A percentile compares a stretch with the other conserved stretches of the same genome.
These are phyloP conservation scores for Angomonas ambiguus DNA, from an alignment of 208 protist genomes.

Conservation along the genomic window DNA sequence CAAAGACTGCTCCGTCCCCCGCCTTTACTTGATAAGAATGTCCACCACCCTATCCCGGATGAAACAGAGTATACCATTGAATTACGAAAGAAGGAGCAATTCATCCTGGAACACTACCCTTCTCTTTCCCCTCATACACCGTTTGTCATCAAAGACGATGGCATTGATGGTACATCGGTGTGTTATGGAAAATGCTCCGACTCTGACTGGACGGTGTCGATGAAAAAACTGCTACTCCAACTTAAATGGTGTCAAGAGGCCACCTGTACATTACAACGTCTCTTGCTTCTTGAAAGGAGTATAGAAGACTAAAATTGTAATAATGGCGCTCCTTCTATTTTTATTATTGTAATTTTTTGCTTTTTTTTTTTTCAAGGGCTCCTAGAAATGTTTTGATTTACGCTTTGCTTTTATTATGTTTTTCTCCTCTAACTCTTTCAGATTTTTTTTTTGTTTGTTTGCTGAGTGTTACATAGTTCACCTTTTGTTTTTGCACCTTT, in stretches of 20 bases:
- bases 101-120: neutral
- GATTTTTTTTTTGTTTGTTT: constrained; percentile 10
- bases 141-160: neutral
- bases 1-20: neutral
- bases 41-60: neutral
- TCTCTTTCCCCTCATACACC: neutral
- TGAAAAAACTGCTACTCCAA: constrained; percentile 73
- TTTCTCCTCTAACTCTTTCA: constrained; percentile 7
- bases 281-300: constrained; percentile 16
- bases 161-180: constrained; percentile 49
- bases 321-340: neutral
- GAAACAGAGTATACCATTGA: neutral
- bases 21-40: neutral
- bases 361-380: constrained; percentile 10
- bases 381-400: neutral
- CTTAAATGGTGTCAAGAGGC: constrained; percentile 74
- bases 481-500: constrained; percentile 2
- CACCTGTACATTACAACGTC: constrained; percentile 43
- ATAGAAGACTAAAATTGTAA: neutral
- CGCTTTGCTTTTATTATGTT: neutral
- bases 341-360: constrained; percentile 7
- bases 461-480: neutral
- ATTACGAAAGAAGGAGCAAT: neutral
- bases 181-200: constrained; percentile 55
- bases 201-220: constrained; percentile 65